Evolutionary conservation across 2,329 filamentous ascomycete genomes (phyloP).

Genomic region (Hypoxylon rubiginosum): DNA sequence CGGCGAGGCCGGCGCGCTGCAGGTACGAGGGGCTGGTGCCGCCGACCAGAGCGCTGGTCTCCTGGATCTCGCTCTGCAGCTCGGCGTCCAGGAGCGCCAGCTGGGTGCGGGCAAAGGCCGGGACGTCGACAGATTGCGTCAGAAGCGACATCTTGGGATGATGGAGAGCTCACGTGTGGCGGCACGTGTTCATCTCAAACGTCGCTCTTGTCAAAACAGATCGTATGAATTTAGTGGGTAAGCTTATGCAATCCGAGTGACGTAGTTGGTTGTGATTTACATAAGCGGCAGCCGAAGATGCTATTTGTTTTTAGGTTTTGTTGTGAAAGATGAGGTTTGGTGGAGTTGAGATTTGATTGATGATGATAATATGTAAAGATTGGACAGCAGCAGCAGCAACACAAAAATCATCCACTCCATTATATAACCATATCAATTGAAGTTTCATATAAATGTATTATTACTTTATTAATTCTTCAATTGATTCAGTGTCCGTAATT

Average conservation of each 20-base stretch:
- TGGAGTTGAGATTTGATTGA: constrained; percentile 26
- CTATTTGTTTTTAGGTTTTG: background rate
- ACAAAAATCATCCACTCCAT: no score
- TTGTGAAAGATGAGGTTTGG: constrained; percentile 30
- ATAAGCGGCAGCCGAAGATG: background rate
- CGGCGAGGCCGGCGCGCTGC: constrained; percentile 81
- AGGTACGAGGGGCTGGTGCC: constrained; percentile 77
- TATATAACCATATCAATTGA: background rate
- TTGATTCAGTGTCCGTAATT: background rate
- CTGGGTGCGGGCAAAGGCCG: constrained; percentile 78
- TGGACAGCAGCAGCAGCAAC: background rate
- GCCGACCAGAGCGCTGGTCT: constrained; percentile 76
- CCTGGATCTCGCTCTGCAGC: constrained; percentile 77
- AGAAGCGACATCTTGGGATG: constrained; percentile 55
- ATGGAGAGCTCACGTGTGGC: background rate
- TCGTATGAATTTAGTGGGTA: background rate
- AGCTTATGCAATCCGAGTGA: background rate
- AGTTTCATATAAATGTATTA: background rate
- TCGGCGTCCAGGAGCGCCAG: constrained; percentile 78
- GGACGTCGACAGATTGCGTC: constrained; percentile 68
- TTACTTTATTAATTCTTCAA: background rate
- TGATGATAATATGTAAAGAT: background rate
- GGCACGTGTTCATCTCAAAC: constrained; percentile 3
- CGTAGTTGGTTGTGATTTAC: background rate
- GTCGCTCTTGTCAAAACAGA: background rate